Evolutionary conservation across 164 flowering plant species (phyloP).

Genomic region (Brasenia schreberi): DNA sequence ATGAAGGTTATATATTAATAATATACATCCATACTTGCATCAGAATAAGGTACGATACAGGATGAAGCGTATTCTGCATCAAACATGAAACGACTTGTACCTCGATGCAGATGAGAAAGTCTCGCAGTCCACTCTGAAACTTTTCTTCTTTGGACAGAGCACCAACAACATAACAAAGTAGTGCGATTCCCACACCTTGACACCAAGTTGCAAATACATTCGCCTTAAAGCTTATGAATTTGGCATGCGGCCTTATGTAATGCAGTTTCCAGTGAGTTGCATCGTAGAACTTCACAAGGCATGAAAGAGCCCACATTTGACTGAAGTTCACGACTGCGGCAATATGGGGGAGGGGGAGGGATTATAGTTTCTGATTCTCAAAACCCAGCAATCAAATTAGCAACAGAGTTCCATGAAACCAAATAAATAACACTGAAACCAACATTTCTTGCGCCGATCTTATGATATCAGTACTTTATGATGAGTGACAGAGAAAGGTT

Average conservation of each 20-base stretch:
- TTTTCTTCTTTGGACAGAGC: constrained; percentile 67
- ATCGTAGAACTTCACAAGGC: constrained; percentile 73
- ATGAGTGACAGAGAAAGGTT: no score
- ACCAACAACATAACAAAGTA: constrained; percentile 61
- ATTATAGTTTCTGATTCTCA: background rate
- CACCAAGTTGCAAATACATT: constrained; percentile 94
- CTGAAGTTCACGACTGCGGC: constrained; percentile 89
- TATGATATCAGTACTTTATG: no score
- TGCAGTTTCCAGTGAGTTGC: constrained; percentile 63
- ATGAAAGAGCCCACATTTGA: constrained; percentile 95
- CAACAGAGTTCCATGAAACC: no score
- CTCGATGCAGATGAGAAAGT: constrained; percentile 93
- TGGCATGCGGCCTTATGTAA: constrained; percentile 70
- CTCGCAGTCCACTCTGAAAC: constrained; percentile 66
- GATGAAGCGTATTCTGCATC: background rate
- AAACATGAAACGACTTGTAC: constrained; percentile 21
- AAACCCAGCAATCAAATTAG: no score
- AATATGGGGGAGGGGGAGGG: no score
- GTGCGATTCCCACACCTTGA: constrained; percentile 87
- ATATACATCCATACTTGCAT: no score
- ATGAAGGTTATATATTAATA: no score
- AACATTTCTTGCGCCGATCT: no score
- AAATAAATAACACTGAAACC: no score
- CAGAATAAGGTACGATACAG: no score
- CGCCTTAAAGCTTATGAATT: constrained; percentile 76